Evolutionary conservation across 305 asterid genomes (phyloP).

Genomic region (Rubia balearica): DNA sequence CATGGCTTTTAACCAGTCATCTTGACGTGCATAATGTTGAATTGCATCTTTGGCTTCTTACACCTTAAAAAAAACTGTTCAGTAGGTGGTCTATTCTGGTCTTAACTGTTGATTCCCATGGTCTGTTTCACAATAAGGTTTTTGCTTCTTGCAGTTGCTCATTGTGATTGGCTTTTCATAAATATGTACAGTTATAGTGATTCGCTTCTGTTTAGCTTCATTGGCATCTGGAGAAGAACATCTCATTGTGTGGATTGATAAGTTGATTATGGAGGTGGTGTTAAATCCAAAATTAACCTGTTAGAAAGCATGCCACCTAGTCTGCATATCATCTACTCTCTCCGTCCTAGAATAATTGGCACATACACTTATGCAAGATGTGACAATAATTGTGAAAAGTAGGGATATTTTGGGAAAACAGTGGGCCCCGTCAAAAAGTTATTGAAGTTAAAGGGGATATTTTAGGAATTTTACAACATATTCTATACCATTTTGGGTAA

Average conservation of each 20-base stretch:
- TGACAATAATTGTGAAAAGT: no score
- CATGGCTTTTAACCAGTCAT: background rate
- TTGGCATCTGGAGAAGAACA: background rate
- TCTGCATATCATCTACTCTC: background rate
- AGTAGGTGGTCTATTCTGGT: background rate
- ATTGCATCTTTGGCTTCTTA: background rate
- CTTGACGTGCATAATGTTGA: background rate
- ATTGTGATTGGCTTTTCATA: background rate
- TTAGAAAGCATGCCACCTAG: background rate
- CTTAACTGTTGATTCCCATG: background rate
- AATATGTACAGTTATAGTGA: background rate
- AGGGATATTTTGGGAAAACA: no score
- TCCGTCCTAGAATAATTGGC: no score
- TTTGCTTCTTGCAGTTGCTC: background rate
- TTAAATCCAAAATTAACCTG: background rate
- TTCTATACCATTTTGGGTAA: no score
- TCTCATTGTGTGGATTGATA: no score
- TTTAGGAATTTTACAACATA: no score
- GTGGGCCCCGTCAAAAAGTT: no score
- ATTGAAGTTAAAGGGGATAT: no score
- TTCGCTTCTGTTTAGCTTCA: slow-evolving; percentile 4
- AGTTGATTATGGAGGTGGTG: background rate
- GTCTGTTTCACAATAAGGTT: background rate
- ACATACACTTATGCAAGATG: no score
- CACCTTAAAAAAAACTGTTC: background rate